These are phyloP conservation scores for Ceratobasidium sp. DNA, from an alignment of 1,284 basidiomycete genomes.

Conservation along the genomic window DNA sequence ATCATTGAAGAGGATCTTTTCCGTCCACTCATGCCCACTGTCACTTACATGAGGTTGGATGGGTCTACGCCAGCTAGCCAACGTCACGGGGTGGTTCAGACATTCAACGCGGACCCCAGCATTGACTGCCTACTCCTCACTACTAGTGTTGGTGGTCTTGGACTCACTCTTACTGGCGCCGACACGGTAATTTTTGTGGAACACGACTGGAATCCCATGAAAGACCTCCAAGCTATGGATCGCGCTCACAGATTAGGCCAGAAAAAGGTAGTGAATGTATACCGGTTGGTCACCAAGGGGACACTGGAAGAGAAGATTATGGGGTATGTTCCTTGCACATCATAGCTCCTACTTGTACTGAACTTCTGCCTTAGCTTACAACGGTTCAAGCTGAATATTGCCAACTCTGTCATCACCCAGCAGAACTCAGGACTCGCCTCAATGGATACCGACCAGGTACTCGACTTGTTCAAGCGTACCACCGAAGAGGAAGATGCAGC, in stretches of 20 bases:
- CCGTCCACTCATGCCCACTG: slow-evolving; percentile 87
- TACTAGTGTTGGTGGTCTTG: slow-evolving; percentile 95
- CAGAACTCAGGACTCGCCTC: slow-evolving; percentile 91
- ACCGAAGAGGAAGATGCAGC: slow-evolving; percentile 72
- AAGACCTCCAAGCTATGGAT: slow-evolving; percentile 99
- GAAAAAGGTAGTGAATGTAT: slow-evolving; percentile 99
- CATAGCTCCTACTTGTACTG: slow-evolving; percentile 25
- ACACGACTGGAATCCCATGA: slow-evolving; percentile 99
- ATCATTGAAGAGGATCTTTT: slow-evolving; percentile 96
- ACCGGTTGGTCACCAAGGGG: slow-evolving; percentile 94
- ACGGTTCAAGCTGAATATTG: slow-evolving; percentile 98
- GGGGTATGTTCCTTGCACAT: slow-evolving; percentile 70
- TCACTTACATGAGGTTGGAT: slow-evolving; percentile 98
- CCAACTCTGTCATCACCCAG: slow-evolving; percentile 94
- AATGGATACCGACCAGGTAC: slow-evolving; percentile 96
- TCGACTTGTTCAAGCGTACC: slow-evolving; percentile 90
- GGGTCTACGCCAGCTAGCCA: slow-evolving; percentile 87
- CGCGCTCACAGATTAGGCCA: slow-evolving; percentile 97
- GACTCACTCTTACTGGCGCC: slow-evolving; percentile 94
- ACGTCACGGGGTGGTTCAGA: slow-evolving; percentile 94
- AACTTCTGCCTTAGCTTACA: slow-evolving; percentile 67
- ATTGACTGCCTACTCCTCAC: slow-evolving; percentile 97
- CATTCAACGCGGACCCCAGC: slow-evolving; percentile 96
- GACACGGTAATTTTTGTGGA: slow-evolving; percentile 99
- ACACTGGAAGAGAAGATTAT: slow-evolving; percentile 99